Base-by-base conservation (phyloP, 176 grass and related monocot genomes). In the Raddia guianensis region DNA sequence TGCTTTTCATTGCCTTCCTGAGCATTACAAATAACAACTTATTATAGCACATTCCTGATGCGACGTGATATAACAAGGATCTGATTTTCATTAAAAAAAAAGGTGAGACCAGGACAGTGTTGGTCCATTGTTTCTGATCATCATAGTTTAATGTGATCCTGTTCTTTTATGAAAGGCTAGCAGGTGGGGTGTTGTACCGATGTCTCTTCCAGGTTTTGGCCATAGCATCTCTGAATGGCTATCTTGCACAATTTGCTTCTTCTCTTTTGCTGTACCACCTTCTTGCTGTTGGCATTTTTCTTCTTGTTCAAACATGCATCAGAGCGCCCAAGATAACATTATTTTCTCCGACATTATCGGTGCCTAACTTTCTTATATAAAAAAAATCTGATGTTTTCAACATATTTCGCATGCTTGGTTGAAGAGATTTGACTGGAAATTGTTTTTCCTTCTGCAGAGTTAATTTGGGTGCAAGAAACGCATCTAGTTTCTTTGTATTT, bases 201-300 rank as follows among this genome's bases (percentile, higher is more conserved):
- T 84, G 80, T 79, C 75, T 74, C 75, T 11, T 73, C 49, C 0
- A 66, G 58, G 20, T 61, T 73, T 74, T 68, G 68, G 61, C 86
- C 45, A 7, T 52, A 74, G 75, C 61, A 68, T 79, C 55, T 88
- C 61, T 88, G 51, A 88, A 83, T 83, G 80, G 51, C 74, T 83
- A 50, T 66, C 9, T 83, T 50, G 67, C 18, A 75, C 53, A 34
- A 70, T n/a, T 69, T 69, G 55, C 85, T 81, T 34, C 13, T 66
- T 55, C 67, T 59, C 49, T 58, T 58, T 65, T 51, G 42, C 9
- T 60, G 58, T 74, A 19, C 51, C 6, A 12, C 59, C 76, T 53
- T 77, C 51, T 74, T 83, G 62, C 53, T 73, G 47, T 74, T 84
- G 80, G 61, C 74, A 54, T 84, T 73, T 79, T 74, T 45, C 72